Evolutionary conservation across 2,329 filamentous ascomycete genomes (phyloP), one percentile per base, ranked within the genome.

Genomic region (Leptoxyphium fumago): DNA sequence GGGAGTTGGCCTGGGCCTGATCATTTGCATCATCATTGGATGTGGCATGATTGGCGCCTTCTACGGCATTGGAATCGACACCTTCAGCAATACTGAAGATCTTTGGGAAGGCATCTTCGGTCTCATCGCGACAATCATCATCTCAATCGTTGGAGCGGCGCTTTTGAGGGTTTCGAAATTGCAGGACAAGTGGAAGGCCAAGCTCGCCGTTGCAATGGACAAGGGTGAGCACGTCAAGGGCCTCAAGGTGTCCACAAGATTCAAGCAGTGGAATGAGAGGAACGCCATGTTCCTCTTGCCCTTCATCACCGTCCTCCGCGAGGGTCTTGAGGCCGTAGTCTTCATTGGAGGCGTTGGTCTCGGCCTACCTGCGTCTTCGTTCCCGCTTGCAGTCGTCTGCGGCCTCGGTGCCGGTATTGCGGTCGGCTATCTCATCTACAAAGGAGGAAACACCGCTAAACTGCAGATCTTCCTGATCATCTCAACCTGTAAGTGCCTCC

Each of bases 221-320:
- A 67, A 72, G 13, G 67, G 73, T 11, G 64, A 64, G 28, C 57
- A 62, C 13, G 59, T 58, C 5, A 58, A 51, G 30, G 59, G 59
- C n/a, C 59, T 59, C 10, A 61, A 61, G 10, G 55, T 61, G 2
- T 61, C 61, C 13, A 64, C 60, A 4, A 65, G 64, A 4, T 63
- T 87, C 49, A 82, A 82, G 63, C 64, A 67, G 44, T 83, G 75
- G 65, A 64, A 71, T 15, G 80, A 88, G 61, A 86, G 83, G 61
- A 91, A 94, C 58, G 77, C 80, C 56, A 85, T 94, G 82, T 91
- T 93, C 60, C 63, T 84, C 39, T 68, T 94, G 44, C 87, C 87
- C 1, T 93, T 94, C 63, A 72, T 94, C 58, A 94, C 86, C 0
- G 82, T 91, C n/a, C 66, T 94, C 11, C 72, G 87, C 30, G 86